phyloP scores from a whole-genome alignment of 768 basidiomycete species.

The Rhodotorula paludigena region DNA sequence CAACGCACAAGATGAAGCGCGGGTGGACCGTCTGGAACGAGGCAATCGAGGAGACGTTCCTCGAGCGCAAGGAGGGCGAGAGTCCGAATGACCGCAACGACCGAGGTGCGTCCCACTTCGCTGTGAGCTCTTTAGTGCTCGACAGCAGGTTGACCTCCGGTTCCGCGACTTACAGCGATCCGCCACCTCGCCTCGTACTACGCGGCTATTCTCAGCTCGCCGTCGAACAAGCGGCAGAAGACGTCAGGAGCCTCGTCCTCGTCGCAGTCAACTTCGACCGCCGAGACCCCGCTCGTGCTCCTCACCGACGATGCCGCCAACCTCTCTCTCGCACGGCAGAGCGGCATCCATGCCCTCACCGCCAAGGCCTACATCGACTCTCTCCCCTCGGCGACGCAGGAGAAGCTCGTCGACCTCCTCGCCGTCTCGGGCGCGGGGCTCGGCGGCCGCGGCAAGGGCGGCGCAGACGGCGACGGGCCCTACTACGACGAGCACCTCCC shows the following conservation, averaged over 20 bases:
- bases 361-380: conserved; percentile 77
- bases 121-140: not conserved
- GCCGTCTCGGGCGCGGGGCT: conserved; percentile 62
- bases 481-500: conserved; percentile 64
- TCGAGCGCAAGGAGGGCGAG: conserved; percentile 63
- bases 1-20: conserved; percentile 59
- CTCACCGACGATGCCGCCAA: conserved; percentile 88
- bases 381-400: conserved; percentile 55
- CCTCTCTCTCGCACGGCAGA: conserved; percentile 64
- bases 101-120: conserved; percentile 59
- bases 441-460: conserved; percentile 39
- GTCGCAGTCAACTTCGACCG: conserved; percentile 48
- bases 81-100: conserved; percentile 93
- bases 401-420: conserved; percentile 72
- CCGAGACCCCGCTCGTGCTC: conserved; percentile 57
- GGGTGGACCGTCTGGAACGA: conserved; percentile 38
- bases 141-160: not conserved
- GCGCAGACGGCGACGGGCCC: conserved; percentile 51
- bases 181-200: conserved; percentile 86
- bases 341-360: conserved; percentile 63
- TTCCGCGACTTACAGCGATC: conserved; percentile 59
- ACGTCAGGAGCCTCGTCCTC: conserved; percentile 7
- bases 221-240: conserved; percentile 31
- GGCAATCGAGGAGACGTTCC: conserved; percentile 56
- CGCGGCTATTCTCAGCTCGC: conserved; percentile 58